Base-by-base conservation (phyloP, 257 asterid genomes). In the Avicennia marina region DNA sequence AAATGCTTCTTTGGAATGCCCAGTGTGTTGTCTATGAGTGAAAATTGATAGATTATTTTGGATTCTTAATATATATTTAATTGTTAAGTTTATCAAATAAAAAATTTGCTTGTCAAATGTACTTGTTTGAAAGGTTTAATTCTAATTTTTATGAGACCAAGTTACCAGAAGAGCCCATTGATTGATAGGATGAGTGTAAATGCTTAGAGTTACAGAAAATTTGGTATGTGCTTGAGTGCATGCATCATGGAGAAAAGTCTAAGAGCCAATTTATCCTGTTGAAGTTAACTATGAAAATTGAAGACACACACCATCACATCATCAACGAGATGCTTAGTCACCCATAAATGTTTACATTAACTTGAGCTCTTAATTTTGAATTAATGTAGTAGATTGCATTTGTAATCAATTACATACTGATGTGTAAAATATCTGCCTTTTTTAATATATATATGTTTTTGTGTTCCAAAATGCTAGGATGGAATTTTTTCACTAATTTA, bases 401-500 rank as follows among this genome's bases (percentile, higher is more conserved):
- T 41, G 39, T 25, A 0, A 33, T 15, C 31, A 10, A 2, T 27
- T 1, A 34, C 19, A 17, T 44, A 4, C 48, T 58, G 48, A 45
- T 47, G 27, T 49, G 38, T 12, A 54, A 53, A 32, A 18, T 24
- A 45, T 33, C 15, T 7, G 22, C 34, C 13, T 36, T 8, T 58
- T 33, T 17, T n/a, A n/a, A n/a, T n/a, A n/a, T n/a, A n/a, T n/a
- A n/a, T n/a, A n/a, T n/a, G n/a, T n/a, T n/a, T n/a, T n/a, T n/a
- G n/a, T 47, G 16, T 51, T 56, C 20, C 51, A 33, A 65, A 53
- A 15, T 42, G 42, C 6, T 31, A n/a, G n/a, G n/a, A 38, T 26
- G 6, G 17, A 38, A 54, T 13, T 53, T 40, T 18, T 21, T 33
- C n/a, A 18, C 56, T 38, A 10, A 31, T 79, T 11, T 76, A 78